phyloP scores from a whole-genome alignment of 2,329 filamentous ascomycete genomes.

The Monosporascus sp. region DNA sequence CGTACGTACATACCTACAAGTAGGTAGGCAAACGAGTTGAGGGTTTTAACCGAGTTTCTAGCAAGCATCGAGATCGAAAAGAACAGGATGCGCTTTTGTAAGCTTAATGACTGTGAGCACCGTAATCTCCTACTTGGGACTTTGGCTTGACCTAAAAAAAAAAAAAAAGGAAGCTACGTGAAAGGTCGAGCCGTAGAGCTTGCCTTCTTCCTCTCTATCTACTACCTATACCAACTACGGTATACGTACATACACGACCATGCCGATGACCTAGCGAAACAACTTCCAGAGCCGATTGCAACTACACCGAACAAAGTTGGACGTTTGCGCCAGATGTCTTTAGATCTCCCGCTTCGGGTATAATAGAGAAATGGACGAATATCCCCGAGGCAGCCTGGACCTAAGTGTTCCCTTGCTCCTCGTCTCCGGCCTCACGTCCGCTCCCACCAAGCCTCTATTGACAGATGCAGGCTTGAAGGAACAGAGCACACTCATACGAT shows the following conservation, averaged over 20 bases:
- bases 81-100: no score
- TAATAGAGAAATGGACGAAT: constrained; percentile 62
- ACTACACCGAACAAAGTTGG: neutral
- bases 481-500: constrained; percentile 57
- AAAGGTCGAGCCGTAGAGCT: neutral
- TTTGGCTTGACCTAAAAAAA: no score
- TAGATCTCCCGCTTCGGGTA: constrained; percentile 4
- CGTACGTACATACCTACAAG: no score
- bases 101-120: no score
- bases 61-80: no score
- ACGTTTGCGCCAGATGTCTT: constrained; percentile 9
- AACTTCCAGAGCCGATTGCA: neutral
- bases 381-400: constrained; percentile 71
- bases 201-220: neutral
- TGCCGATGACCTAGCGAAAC: neutral
- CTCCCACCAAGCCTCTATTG: constrained; percentile 34
- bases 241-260: neutral
- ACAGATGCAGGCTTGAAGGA: constrained; percentile 48
- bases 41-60: no score
- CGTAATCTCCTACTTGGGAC: no score
- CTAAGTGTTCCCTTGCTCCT: constrained; percentile 84
- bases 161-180: no score
- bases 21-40: no score
- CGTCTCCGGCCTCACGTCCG: constrained; percentile 64
- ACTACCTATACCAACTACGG: neutral